Conservation (phyloP, 1,139 yeast species). For the Suhomyces bolitotheri region DNA sequence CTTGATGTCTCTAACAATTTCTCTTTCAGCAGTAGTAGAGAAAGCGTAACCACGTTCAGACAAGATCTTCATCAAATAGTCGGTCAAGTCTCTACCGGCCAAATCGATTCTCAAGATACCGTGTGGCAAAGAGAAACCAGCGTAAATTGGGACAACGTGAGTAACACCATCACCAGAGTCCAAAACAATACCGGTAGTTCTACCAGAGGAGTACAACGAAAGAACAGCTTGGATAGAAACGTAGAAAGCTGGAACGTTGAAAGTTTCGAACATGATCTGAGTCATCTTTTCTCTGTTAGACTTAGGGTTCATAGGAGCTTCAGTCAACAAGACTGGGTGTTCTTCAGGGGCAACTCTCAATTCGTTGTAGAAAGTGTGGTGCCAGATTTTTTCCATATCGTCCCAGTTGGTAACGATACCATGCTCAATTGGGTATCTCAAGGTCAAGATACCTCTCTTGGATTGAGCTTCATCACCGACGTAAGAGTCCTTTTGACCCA, state of each 20-base stretch:
- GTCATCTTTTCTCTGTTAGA: conserved; percentile 99
- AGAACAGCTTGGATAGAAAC: conserved; percentile 98
- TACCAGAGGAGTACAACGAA: conserved; percentile 97
- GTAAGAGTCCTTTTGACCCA: conserved; percentile 99
- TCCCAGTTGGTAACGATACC: conserved; percentile 99
- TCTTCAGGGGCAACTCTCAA: conserved; percentile 99
- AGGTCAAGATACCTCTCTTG: conserved; percentile 98
- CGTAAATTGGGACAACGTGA: conserved; percentile 99
- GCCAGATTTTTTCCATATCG: conserved; percentile 99
- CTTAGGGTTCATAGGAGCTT: conserved; percentile 99
- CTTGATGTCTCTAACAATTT: conserved; percentile 98
- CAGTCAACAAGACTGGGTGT: conserved; percentile 96
- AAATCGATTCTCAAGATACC: conserved; percentile 98
- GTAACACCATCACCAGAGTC: conserved; percentile 99
- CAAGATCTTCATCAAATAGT: conserved; percentile 96
- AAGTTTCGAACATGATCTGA: conserved; percentile 97
- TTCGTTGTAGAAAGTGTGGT: conserved; percentile 96
- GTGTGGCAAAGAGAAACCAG: conserved; percentile 99
- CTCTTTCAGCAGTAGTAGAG: conserved; percentile 99
- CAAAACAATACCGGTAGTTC: conserved; percentile 99
- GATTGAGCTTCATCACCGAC: conserved; percentile 99
- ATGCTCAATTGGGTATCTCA: conserved; percentile 99
- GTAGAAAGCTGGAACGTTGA: conserved; percentile 99
- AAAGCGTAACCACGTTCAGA: conserved; percentile 98
- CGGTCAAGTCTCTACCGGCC: conserved; percentile 99